Base-by-base conservation (phyloP, 1,139 yeast species). In the Saccharomyces hybrid region DNA sequence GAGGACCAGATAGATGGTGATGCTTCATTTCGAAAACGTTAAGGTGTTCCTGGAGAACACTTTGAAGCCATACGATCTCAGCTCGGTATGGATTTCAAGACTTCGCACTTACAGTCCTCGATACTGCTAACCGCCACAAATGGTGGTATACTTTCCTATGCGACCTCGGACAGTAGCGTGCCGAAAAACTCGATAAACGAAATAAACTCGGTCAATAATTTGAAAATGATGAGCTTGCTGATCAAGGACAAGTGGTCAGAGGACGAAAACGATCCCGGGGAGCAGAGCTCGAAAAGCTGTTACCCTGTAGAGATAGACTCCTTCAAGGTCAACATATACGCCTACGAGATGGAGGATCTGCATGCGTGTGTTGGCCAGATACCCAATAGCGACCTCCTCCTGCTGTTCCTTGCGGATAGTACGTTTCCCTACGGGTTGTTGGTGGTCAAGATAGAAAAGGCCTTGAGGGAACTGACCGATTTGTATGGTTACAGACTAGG, bases 221-320 rank as follows among this genome's bases (percentile, higher is more conserved):
- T 68, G 41, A 67, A 64, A 54, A 66, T 68, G 67, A 67, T 67
- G 69, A 61, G 66, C 34, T 52, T 68, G 16, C 57, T 68, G 27
- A 60, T 64, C 29, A 66, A 64, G 53, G 71, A 68, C 53, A 68
- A 66, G 54, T 68, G 71, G 71, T 52, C 56, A 5, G 69, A 65
- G 44, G 70, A 67, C 52, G 64, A 67, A 52, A 49, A 49, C 7
- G 58, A 61, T n/a, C 31, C 49, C 5, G 32, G 53, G 5, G 58
- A 56, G 14, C 61, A 58, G 47, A 21, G 50, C 11, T 53, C 64
- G 7, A 42, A 52, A 26, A 53, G 59, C 48, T 59, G 61, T 47
- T 60, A 61, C 47, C 44, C 44, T 38, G 26, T 38, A 9, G 51
- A 52, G n/a, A 38, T 26, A 11, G 52, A 51, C 28, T 19, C 51